These are phyloP conservation scores for Cyberlindnera xishuangbannaensis DNA, from an alignment of 805 yeast species.

Conservation along the genomic window DNA sequence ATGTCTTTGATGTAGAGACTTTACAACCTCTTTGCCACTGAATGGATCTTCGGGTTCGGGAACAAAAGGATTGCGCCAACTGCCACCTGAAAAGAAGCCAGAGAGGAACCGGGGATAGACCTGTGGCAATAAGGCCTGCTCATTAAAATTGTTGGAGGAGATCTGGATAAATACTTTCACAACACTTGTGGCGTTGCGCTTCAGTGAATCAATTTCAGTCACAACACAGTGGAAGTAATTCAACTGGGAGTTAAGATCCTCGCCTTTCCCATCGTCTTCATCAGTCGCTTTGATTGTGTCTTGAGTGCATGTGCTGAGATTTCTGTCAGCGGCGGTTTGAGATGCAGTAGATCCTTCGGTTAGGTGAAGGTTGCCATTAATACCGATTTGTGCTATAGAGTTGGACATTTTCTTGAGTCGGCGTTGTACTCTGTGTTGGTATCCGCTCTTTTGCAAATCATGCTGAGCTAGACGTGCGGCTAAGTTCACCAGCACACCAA, in stretches of 20 bases:
- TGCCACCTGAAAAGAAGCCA: constrained; percentile 70
- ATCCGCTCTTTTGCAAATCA: constrained; percentile 42
- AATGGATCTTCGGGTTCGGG: constrained; percentile 28
- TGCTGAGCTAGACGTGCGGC: constrained; percentile 49
- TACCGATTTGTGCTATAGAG: constrained; percentile 55
- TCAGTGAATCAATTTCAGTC: constrained; percentile 33
- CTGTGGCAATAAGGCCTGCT: constrained; percentile 43
- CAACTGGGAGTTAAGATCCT: constrained; percentile 7
- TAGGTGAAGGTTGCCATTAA: constrained; percentile 59
- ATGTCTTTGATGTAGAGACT: constrained; percentile 18
- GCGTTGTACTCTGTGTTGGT: constrained; percentile 41
- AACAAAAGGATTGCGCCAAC: constrained; percentile 68
- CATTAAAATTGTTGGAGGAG: constrained; percentile 25
- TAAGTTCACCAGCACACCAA: constrained; percentile 47
- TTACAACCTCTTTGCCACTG: constrained; percentile 22
- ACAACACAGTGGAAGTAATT: constrained; percentile 35
- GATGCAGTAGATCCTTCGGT: constrained; percentile 13
- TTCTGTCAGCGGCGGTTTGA: constrained; percentile 7
- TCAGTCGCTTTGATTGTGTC: constrained; percentile 18
- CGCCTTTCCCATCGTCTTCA: constrained; percentile 9
- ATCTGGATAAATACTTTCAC: constrained; percentile 25
- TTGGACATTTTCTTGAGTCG: constrained; percentile 47
- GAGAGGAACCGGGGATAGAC: constrained; percentile 63
- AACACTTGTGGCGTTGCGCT: constrained; percentile 27
- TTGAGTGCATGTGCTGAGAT: constrained; percentile 17